Evolutionary conservation across 768 basidiomycete genomes (phyloP).

Genomic region (Lyophyllum semitale): DNA sequence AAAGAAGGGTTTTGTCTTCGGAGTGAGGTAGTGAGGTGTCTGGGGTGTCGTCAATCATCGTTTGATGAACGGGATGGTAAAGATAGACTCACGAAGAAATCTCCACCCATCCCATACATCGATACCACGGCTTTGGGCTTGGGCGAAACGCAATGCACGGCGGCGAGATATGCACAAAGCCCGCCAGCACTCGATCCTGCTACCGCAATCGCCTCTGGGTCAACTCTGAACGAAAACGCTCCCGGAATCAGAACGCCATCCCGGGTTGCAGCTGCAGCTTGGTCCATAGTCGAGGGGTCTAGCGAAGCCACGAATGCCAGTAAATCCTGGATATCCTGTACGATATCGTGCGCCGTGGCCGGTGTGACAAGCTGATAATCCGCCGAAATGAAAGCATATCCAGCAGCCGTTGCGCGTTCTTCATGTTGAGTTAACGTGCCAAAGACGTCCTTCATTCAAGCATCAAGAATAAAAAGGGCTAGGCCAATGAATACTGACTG

Average conservation of each 20-base stretch:
- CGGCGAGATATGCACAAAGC: slow-evolving; percentile 63
- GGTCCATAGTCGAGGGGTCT: slow-evolving; percentile 22
- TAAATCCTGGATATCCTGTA: slow-evolving; percentile 58
- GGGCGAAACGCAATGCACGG: slow-evolving; percentile 47
- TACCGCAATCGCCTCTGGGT: slow-evolving; percentile 47
- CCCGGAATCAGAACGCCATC: neutral
- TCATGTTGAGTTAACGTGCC: neutral
- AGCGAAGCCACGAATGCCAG: slow-evolving; percentile 44
- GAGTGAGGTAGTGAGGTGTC: slow-evolving; percentile 51
- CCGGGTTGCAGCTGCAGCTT: no score
- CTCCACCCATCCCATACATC: slow-evolving; percentile 66
- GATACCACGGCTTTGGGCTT: slow-evolving; percentile 57
- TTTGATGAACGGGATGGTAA: neutral
- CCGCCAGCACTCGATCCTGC: slow-evolving; percentile 65
- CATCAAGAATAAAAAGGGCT: slow-evolving; percentile 11
- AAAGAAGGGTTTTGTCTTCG: slow-evolving; percentile 53
- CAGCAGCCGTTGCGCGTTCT: slow-evolving; percentile 51
- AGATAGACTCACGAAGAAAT: slow-evolving; percentile 45
- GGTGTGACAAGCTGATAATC: slow-evolving; percentile 64
- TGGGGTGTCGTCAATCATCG: slow-evolving; percentile 20
- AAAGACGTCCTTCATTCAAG: slow-evolving; percentile 12
- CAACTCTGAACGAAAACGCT: slow-evolving; percentile 32
- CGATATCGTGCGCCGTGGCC: slow-evolving; percentile 55
- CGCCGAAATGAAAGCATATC: slow-evolving; percentile 59
- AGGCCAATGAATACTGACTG: slow-evolving; percentile 35